Evolutionary conservation across 2,329 filamentous ascomycete species (phyloP).

Genomic region (Elsinoe perseae): DNA sequence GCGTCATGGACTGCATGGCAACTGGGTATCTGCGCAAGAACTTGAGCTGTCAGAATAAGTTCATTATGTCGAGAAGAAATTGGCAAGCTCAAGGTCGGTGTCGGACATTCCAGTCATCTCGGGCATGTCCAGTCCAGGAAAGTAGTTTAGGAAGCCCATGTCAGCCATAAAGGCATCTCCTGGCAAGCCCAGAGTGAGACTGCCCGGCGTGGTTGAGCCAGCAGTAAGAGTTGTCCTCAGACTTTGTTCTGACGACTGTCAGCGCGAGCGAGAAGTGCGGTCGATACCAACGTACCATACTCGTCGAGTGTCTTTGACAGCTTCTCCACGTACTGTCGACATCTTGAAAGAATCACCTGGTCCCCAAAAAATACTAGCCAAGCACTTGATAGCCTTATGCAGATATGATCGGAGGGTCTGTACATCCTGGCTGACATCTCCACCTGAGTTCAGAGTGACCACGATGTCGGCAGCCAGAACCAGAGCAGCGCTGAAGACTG

Average conservation of each 20-base stretch:
- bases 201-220: not conserved
- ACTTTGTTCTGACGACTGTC: not conserved
- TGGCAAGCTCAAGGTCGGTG: not conserved
- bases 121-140: conserved; percentile 11
- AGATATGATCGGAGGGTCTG: not conserved
- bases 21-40: not conserved
- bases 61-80: conserved; percentile 2
- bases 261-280: not conserved
- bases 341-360: not conserved
- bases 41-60: not conserved
- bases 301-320: not conserved
- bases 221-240: not conserved
- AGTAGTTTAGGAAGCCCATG: not conserved
- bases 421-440: not conserved
- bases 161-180: not conserved
- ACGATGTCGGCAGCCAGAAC: conserved; percentile 14
- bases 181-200: not conserved
- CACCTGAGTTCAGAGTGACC: not conserved
- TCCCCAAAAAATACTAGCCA: not conserved
- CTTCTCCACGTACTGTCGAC: conserved; percentile 2
- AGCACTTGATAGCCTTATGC: not conserved
- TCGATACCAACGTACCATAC: not conserved
- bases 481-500: conserved; percentile 14
- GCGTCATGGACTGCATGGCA: conserved; percentile 1
- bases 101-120: not conserved